Evolutionary conservation across 805 yeast genomes (phyloP).

Genomic region (Monosporozyma servazzii): DNA sequence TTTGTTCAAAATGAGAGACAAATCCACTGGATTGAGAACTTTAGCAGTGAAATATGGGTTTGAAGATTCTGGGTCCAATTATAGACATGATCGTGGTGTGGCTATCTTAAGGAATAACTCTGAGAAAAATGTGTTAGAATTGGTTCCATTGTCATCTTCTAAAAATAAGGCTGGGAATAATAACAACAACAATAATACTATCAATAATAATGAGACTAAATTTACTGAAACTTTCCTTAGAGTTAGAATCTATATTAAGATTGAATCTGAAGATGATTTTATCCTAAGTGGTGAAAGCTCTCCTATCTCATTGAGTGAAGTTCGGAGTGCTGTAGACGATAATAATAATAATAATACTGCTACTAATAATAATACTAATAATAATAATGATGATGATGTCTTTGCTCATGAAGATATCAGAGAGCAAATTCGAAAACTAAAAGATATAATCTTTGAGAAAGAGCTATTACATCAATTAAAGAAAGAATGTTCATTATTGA

Average conservation of each 20-base stretch:
- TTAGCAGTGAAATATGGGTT: conserved; percentile 85
- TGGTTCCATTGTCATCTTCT: conserved; percentile 21
- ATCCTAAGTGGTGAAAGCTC: conserved; percentile 50
- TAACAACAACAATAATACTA: conserved; percentile 25
- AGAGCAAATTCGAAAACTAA: conserved; percentile 54
- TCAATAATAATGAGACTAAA: conserved; percentile 1
- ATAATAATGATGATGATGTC: conserved; percentile 6
- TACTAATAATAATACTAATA: conserved; percentile 2
- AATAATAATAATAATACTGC: background rate
- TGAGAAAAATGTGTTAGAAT: conserved; percentile 33
- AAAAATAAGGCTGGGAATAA: background rate
- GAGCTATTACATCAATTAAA: conserved; percentile 73
- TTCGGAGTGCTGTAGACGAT: background rate
- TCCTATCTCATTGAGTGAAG: background rate
- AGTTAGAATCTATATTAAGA: conserved; percentile 49
- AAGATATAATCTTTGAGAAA: conserved; percentile 76
- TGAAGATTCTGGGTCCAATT: conserved; percentile 82
- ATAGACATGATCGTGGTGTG: conserved; percentile 57
- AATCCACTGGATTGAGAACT: conserved; percentile 40
- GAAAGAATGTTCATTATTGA: conserved; percentile 62
- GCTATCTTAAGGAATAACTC: conserved; percentile 54
- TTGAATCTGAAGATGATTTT: conserved; percentile 43
- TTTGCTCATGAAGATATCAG: conserved; percentile 33
- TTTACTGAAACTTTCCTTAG: conserved; percentile 39
- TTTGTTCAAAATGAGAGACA: conserved; percentile 58